Evolutionary conservation across 805 yeast genomes (phyloP).

Genomic region (Wickerhamiella lipophila): DNA sequence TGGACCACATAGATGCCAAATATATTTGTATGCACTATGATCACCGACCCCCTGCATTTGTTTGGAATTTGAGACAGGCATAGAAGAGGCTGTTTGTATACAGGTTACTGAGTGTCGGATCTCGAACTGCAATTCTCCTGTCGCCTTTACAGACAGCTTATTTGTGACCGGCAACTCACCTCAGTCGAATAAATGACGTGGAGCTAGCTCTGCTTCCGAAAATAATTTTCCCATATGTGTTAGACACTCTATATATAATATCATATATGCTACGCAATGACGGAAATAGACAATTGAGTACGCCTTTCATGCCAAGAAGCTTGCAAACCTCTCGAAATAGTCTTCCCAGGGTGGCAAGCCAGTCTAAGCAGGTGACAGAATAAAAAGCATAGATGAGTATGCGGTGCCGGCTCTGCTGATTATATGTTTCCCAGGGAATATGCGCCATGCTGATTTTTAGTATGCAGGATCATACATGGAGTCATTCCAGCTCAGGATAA

Average conservation of each 20-base stretch:
- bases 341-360: too few species aligned
- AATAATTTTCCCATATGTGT: neutral
- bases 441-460: neutral
- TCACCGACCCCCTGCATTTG: conserved; percentile 4
- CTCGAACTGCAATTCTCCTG: too few species aligned
- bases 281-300: neutral
- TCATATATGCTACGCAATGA: neutral
- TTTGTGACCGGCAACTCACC: too few species aligned
- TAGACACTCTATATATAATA: neutral
- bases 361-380: too few species aligned
- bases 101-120: neutral
- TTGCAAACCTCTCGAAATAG: too few species aligned
- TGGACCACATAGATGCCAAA: neutral
- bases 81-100: neutral
- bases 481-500: neutral
- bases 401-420: neutral
- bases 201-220: neutral
- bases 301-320: too few species aligned
- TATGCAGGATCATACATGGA: neutral
- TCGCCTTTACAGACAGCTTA: too few species aligned
- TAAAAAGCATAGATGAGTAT: neutral
- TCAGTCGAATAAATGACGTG: neutral
- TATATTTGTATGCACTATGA: neutral
- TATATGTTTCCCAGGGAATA: conserved; percentile 1
- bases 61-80: conserved; percentile 1